Base-by-base conservation (phyloP, 345 rosid species). In the Lepidium africanum region DNA sequence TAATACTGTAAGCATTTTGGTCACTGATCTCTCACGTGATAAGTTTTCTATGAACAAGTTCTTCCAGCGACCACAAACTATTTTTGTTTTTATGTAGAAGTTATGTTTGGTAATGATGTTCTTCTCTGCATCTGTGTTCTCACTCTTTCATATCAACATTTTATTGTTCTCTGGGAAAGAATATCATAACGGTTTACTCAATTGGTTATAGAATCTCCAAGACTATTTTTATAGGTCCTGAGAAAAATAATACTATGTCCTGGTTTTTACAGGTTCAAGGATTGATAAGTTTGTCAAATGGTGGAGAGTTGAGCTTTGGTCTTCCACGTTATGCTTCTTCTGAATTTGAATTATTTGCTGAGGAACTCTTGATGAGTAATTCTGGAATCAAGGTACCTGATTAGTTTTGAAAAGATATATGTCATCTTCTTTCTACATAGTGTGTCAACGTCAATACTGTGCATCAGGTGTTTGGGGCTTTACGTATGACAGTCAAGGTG, bases 401-500 rank as follows among this genome's bases (percentile, higher is more conserved):
- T 9, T 52, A 8, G 8, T 23, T 69, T 62, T 46, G 49, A 1
- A 32, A 33, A 53, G 5, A 35, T 5, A 8, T 35, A 17, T 59
- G 37, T 46, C 59, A 40, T 23, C 5, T 19, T 55, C 2, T 19
- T 64, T 39, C 30, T 14, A 0, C 25, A 36, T 41, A 39, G 41
- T 59, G 27, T 59, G 14, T 80, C 4, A 68, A 64, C 73, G 12
- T 46, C 43, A 54, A 63, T 61, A 67, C 23, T 63, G n/a, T 41
- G 19, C 45, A 41, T 65, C 72, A 91, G 99, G 99, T 94, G 27
- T 94, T 85, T 76, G 99, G 99, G 45, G 99, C 99, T 50, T 73
- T 94, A 64, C 90, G 99, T 39, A 94, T 94, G 99, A 79, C 89
- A 57, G 97, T 91, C 13, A 94, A 94, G 71, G 89, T 94, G 74